Conservation (phyloP, 441 rosid genomes). For the Isatis lusitanica region DNA sequence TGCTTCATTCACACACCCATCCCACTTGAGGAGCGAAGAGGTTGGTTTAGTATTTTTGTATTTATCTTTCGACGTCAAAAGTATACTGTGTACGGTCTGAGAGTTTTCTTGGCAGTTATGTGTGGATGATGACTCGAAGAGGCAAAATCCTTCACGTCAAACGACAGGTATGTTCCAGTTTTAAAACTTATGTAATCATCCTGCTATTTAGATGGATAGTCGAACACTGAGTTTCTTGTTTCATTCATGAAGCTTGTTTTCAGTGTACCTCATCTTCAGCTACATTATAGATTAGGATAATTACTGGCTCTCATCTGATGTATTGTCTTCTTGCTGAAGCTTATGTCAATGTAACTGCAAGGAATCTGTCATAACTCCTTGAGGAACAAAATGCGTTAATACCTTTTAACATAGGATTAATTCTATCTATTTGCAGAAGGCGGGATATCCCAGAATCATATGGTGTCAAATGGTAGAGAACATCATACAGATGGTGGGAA, state of each 20-base stretch:
- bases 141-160: constrained; percentile 55
- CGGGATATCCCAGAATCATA: constrained; percentile 57
- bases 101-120: constrained; percentile 44
- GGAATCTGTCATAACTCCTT: neutral
- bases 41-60: constrained; percentile 39
- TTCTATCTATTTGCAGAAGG: constrained; percentile 52
- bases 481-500: constrained; percentile 63
- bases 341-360: neutral
- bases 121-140: constrained; percentile 51
- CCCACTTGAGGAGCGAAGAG: constrained; percentile 64
- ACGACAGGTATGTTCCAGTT: constrained; percentile 50
- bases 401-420: constrained; percentile 8
- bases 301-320: neutral
- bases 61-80: constrained; percentile 14
- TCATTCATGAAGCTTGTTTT: neutral
- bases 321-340: neutral
- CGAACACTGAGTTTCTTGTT: neutral
- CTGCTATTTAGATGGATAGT: neutral
- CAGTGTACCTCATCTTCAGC: constrained; percentile 15
- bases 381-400: neutral
- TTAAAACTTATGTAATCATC: neutral
- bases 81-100: constrained; percentile 18
- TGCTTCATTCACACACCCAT: constrained; percentile 40
- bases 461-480: constrained; percentile 52
- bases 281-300: neutral